phyloP scores from a whole-genome alignment of 2,329 filamentous ascomycete species.

The Cryphonectria parasitica region DNA sequence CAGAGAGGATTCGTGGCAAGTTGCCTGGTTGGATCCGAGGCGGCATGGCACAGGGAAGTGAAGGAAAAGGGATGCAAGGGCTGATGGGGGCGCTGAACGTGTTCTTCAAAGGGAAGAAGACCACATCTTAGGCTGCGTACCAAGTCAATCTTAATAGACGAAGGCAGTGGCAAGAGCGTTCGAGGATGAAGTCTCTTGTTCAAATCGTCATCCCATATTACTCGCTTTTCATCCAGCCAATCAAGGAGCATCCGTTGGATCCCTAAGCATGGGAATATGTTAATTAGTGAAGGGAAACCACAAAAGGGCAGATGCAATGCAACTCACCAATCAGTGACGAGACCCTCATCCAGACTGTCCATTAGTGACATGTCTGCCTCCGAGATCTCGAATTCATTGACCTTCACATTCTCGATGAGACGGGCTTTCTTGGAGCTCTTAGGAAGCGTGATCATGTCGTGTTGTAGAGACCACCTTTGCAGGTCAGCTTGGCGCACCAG shows the following conservation, averaged over 20 bases:
- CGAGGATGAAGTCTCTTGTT: background rate
- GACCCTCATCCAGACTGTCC: slow-evolving; percentile 70
- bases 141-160: background rate
- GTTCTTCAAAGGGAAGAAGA: slow-evolving; percentile 62
- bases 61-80: slow-evolving; percentile 56
- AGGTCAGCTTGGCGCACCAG: background rate
- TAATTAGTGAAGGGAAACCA: background rate
- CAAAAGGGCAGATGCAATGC: background rate
- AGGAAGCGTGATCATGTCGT: slow-evolving; percentile 72
- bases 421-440: slow-evolving; percentile 69
- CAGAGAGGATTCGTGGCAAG: slow-evolving; percentile 73
- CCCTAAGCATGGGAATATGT: slow-evolving; percentile 22
- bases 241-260: slow-evolving; percentile 33
- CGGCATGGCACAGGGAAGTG: slow-evolving; percentile 60
- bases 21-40: slow-evolving; percentile 86
- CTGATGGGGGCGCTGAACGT: slow-evolving; percentile 61
- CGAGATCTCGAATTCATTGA: slow-evolving; percentile 64
- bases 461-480: slow-evolving; percentile 73
- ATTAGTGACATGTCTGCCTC: slow-evolving; percentile 65
- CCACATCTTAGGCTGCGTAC: background rate
- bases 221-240: background rate
- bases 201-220: background rate
- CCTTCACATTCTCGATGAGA: slow-evolving; percentile 66
- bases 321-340: slow-evolving; percentile 69
- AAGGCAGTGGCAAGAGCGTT: background rate